phyloP scores from a whole-genome alignment of 106 monocot species.

The Triglochin maritima region DNA sequence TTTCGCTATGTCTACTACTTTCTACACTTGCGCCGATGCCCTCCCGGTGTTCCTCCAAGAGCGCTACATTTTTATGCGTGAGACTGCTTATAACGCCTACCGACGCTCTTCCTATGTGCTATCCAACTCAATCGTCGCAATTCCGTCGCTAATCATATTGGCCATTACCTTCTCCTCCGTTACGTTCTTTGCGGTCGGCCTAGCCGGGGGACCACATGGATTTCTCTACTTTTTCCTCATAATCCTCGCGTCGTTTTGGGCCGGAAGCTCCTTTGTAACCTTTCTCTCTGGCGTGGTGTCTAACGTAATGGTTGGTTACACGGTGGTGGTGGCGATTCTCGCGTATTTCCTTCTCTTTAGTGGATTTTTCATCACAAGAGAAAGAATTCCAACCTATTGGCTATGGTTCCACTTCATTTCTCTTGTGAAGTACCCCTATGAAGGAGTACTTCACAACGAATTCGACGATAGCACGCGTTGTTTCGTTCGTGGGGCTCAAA shows the following conservation, averaged over 20 bases:
- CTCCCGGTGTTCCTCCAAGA: conserved; percentile 94
- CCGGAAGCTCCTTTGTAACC: conserved; percentile 81
- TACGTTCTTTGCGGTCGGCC: conserved; percentile 85
- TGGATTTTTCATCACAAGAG: conserved; percentile 90
- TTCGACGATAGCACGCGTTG: conserved; percentile 53
- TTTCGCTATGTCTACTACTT: conserved; percentile 87
- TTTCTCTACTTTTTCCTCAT: conserved; percentile 77
- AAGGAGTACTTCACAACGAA: conserved; percentile 83
- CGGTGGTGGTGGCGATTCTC: conserved; percentile 61
- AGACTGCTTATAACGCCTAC: conserved; percentile 96
- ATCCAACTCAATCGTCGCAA: conserved; percentile 59
- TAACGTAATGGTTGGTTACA: conserved; percentile 67
- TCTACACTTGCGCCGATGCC: conserved; percentile 87
- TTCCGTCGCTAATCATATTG: conserved; percentile 61
- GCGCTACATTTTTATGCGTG: conserved; percentile 86
- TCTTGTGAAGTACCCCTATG: conserved; percentile 90
- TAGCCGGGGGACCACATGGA: conserved; percentile 51
- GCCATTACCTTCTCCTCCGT: conserved; percentile 56
- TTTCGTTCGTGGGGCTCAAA: conserved; percentile 61
- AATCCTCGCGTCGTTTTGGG: conserved; percentile 85
- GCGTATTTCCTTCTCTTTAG: conserved; percentile 90
- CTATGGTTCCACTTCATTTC: conserved; percentile 96
- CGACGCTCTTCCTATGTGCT: conserved; percentile 96
- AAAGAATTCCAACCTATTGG: conserved; percentile 77
- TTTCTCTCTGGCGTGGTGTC: conserved; percentile 84